These are phyloP conservation scores for Heritiera littoralis DNA, from an alignment of 345 rosid species.

Conservation along the genomic window DNA sequence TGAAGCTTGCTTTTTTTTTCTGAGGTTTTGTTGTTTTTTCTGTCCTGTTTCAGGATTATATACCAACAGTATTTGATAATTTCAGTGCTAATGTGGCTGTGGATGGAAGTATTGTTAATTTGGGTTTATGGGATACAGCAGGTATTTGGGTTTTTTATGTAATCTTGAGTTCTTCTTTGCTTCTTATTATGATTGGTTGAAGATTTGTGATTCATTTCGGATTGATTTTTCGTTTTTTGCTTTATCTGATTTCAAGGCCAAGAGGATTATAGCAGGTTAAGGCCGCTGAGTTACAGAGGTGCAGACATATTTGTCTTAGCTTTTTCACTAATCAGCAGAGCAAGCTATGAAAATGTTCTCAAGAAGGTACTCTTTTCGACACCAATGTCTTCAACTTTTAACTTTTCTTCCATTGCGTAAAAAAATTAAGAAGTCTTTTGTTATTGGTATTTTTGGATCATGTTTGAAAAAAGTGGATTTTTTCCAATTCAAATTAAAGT, in stretches of 20 bases:
- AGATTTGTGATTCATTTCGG: slow-evolving; percentile 13
- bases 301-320: slow-evolving; percentile 94
- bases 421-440: no score
- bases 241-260: slow-evolving; percentile 57
- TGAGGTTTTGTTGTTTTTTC: slow-evolving; percentile 12
- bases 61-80: slow-evolving; percentile 97
- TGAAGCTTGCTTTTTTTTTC: not conserved
- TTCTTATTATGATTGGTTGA: slow-evolving; percentile 8
- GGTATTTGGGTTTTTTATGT: slow-evolving; percentile 43
- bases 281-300: slow-evolving; percentile 97
- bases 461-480: slow-evolving; percentile 27
- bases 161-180: slow-evolving; percentile 1
- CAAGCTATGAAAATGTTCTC: slow-evolving; percentile 94
- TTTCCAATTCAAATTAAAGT: slow-evolving; percentile 26
- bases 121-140: slow-evolving; percentile 99
- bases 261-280: slow-evolving; percentile 96
- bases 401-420: no score
- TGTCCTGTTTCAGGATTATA: slow-evolving; percentile 62
- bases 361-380: slow-evolving; percentile 65
- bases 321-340: slow-evolving; percentile 88
- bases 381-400: not conserved
- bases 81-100: slow-evolving; percentile 98
- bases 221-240: not conserved
- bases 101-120: slow-evolving; percentile 86
- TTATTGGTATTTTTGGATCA: not conserved